Conservation (phyloP, 1,139 yeast genomes). For the Scheffersomyces parashehatae region DNA sequence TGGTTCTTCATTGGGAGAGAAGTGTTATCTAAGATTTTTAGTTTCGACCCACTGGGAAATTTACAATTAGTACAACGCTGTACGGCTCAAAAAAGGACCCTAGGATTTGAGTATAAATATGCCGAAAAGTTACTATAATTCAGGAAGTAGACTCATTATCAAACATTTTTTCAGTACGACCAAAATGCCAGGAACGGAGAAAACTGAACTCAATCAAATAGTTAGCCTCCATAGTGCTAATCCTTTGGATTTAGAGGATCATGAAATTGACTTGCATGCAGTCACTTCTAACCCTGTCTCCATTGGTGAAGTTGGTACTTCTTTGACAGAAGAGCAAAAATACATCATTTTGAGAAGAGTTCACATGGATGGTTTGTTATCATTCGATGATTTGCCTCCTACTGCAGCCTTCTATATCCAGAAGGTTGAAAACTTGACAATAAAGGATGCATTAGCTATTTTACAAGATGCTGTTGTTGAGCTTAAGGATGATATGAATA, state of each 20-base stretch:
- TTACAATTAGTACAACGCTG: too few species aligned
- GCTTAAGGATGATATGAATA: slow-evolving; percentile 25
- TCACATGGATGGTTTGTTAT: slow-evolving; percentile 6
- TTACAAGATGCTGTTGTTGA: slow-evolving; percentile 17
- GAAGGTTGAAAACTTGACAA: slow-evolving; percentile 17
- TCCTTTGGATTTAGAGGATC: slow-evolving; percentile 12
- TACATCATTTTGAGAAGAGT: slow-evolving; percentile 32
- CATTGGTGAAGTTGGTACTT: slow-evolving; percentile 27
- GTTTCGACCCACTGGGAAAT: too few species aligned
- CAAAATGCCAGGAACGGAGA: background rate
- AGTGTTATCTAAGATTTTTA: too few species aligned
- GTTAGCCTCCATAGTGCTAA: background rate
- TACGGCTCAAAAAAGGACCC: too few species aligned
- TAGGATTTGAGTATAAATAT: too few species aligned
- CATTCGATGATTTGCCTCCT: slow-evolving; percentile 35
- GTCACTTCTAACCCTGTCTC: slow-evolving; percentile 18
- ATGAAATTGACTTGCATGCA: slow-evolving; percentile 13
- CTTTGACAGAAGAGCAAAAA: slow-evolving; percentile 4
- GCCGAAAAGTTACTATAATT: too few species aligned
- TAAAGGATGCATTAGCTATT: slow-evolving; percentile 18
- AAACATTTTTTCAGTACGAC: too few species aligned
- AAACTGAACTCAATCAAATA: background rate
- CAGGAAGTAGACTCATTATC: too few species aligned
- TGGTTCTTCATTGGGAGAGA: too few species aligned
- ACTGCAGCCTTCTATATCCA: slow-evolving; percentile 23